Conservation (phyloP, 2,329 filamentous ascomycete species). For the Alternaria gaisen region DNA sequence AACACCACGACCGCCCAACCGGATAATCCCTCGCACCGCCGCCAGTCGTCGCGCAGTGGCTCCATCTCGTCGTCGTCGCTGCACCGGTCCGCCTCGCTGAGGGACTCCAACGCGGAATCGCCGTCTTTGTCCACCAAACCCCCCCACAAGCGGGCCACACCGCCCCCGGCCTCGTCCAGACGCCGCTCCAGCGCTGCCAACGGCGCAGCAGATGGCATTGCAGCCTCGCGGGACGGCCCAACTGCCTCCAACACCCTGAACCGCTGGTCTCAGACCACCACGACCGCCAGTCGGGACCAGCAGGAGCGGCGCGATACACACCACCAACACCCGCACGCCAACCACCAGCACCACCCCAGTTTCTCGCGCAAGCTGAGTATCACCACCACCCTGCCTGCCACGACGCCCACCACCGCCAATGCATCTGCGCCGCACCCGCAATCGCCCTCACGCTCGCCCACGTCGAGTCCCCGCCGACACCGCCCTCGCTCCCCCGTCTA, state of each 20-base stretch:
- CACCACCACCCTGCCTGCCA: slow-evolving; percentile 43
- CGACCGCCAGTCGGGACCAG: slow-evolving; percentile 45
- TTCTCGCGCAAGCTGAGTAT: slow-evolving; percentile 52
- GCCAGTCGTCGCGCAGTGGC: slow-evolving; percentile 52
- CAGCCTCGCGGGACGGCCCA: slow-evolving; percentile 55
- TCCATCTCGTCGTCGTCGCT: slow-evolving; percentile 57
- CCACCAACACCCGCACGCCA: slow-evolving; percentile 35
- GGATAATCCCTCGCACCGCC: slow-evolving; percentile 25
- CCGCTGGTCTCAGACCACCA: slow-evolving; percentile 63
- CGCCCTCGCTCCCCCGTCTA: slow-evolving; percentile 43
- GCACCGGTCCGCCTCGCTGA: slow-evolving; percentile 53
- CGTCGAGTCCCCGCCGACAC: slow-evolving; percentile 49
- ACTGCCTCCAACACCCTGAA: slow-evolving; percentile 60
- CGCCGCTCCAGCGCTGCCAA: slow-evolving; percentile 55
- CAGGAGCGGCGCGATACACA: slow-evolving; percentile 47
- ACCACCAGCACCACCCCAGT: slow-evolving; percentile 38
- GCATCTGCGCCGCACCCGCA: slow-evolving; percentile 46
- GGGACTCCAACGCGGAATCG: slow-evolving; percentile 31
- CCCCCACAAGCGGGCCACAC: slow-evolving; percentile 39
- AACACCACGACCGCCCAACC: slow-evolving; percentile 20
- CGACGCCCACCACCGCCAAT: slow-evolving; percentile 32
- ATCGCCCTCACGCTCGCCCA: slow-evolving; percentile 49
- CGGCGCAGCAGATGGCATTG: slow-evolving; percentile 51
- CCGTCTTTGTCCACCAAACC: slow-evolving; percentile 15
- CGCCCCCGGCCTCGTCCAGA: slow-evolving; percentile 32